Evolutionary conservation across 2,329 filamentous ascomycete genomes (phyloP).

Genomic region (Calonectria pseudoturangicola): DNA sequence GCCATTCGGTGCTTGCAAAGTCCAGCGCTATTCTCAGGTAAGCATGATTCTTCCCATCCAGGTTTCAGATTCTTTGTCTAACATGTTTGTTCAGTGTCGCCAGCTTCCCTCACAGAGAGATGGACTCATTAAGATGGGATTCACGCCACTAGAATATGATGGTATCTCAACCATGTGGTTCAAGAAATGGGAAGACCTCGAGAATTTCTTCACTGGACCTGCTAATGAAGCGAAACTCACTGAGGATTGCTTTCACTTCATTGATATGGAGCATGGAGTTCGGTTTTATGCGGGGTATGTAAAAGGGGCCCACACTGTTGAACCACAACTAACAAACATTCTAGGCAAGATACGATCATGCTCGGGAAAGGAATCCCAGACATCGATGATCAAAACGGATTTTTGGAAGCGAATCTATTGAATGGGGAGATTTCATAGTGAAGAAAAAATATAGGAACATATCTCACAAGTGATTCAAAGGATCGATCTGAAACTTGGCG

Average conservation of each 20-base stretch:
- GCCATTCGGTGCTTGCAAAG: neutral
- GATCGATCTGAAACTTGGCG: too few relatives aligned
- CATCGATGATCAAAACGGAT: conserved; percentile 9
- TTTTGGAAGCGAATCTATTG: neutral
- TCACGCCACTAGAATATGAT: conserved; percentile 4
- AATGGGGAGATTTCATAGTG: too few relatives aligned
- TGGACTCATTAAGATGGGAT: neutral
- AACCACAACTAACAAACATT: neutral
- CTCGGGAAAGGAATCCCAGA: conserved; percentile 4
- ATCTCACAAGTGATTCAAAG: too few relatives aligned
- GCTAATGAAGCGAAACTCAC: conserved; percentile 1
- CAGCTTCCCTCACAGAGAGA: conserved; percentile 1
- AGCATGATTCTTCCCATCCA: neutral
- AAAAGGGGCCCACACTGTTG: too few relatives aligned
- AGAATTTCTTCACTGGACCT: conserved; percentile 12
- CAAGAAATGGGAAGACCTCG: conserved; percentile 8
- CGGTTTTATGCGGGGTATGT: conserved; percentile 19
- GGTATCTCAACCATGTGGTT: conserved; percentile 20
- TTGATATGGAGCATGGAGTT: conserved; percentile 9
- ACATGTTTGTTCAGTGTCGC: neutral
- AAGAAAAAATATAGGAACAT: too few relatives aligned
- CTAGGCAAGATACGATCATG: conserved; percentile 13
- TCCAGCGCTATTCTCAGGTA: conserved; percentile 4
- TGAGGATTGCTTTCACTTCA: conserved; percentile 15
- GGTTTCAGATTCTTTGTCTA: neutral